Conservation (phyloP, 1,139 yeast species). For the Geotrichum phurueaensis region DNA sequence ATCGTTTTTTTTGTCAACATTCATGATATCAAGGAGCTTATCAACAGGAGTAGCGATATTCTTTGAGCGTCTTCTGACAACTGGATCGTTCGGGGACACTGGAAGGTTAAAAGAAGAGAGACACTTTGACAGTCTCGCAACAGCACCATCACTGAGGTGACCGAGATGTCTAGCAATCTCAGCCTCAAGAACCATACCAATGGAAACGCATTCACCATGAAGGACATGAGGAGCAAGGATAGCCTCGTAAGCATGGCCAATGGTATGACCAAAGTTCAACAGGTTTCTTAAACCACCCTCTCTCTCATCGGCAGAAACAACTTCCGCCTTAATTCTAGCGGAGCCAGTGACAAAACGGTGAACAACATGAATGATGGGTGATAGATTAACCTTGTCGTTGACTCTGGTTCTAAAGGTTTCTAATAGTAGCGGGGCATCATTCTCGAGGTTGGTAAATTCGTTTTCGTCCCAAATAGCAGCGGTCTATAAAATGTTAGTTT, state of each 20-base stretch:
- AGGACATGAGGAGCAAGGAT: conserved; percentile 90
- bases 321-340: conserved; percentile 85
- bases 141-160: conserved; percentile 84
- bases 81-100: conserved; percentile 65
- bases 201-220: conserved; percentile 96
- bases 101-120: conserved; percentile 84
- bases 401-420: conserved; percentile 12
- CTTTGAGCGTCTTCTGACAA: conserved; percentile 62
- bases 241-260: conserved; percentile 98
- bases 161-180: conserved; percentile 90
- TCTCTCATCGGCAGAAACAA: conserved; percentile 90
- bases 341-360: conserved; percentile 79
- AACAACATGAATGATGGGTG: conserved; percentile 64
- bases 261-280: conserved; percentile 92
- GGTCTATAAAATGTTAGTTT: conserved; percentile 40
- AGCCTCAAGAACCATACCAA: conserved; percentile 93
- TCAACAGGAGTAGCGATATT: conserved; percentile 69
- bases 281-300: conserved; percentile 92
- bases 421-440: conserved; percentile 37
- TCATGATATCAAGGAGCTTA: conserved; percentile 71
- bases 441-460: conserved; percentile 80
- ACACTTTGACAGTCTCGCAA: conserved; percentile 80
- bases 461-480: conserved; percentile 96
- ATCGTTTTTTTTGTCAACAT: conserved; percentile 93
- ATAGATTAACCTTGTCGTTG: conserved; percentile 46